Evolutionary conservation across 176 grass and related monocot genomes (phyloP), one percentile per base, ranked within the genome.

Genomic region (Pontederia paniculata): DNA sequence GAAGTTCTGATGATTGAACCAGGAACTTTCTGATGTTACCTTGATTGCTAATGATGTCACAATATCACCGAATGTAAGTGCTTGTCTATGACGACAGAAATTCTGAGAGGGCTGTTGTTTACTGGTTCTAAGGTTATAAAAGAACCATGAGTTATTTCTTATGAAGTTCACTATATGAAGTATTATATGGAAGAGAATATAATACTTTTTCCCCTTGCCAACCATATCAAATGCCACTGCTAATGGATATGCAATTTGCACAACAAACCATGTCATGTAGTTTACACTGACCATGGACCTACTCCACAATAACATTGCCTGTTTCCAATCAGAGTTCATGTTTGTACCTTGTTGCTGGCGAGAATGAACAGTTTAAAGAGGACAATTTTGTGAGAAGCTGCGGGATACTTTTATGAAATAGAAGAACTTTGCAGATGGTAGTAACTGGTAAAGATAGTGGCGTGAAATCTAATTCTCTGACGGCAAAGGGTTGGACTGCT

Each of bases 121-220:
- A 90, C 83, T 75, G 93, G 93, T 4, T 98, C 93, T 2, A 86
- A 98, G 74, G 83, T 98, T 48, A 81, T 98, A 76, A 98, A 98
- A 53, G 86, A 98, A 42, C 86, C 83, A 12, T 98, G 93, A 86
- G 93, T 98, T 55, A 88, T 98, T 57, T 98, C 91, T 46, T 86
- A 98, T 63, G 93, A 98, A 66, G 91, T 98, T 45, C 93, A 98
- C 76, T 98, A 98, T 80, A 98, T 91, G 93, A 91, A 97, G 68
- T 86, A 98, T 63, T 77, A 86, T n/a, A 86, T n/a, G 93, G 93
- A 98, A 79, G 86, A 98, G 66, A 98, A 80, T 66, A 98, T 91
- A 74, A 78, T 98, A 21, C 91, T 98, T 72, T 69, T 98, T 19
- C 93, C 93, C 3, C 83, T 83, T 0, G 93, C 86, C 93, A 42